Evolutionary conservation across 1,139 yeast genomes (phyloP), one percentile per base, ranked within the genome.

Genomic region (Magnusiomyces ingens): DNA sequence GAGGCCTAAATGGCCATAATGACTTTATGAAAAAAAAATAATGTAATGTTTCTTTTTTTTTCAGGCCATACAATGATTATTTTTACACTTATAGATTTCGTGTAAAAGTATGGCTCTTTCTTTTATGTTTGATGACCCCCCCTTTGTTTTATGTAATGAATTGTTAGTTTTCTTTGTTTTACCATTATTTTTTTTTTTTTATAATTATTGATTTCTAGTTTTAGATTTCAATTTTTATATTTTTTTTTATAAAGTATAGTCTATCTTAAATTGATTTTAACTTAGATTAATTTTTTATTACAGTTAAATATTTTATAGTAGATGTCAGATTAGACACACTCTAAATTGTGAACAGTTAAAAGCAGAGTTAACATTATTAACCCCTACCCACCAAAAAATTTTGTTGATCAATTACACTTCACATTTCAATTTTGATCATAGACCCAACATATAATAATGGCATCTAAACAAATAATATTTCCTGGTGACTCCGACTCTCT

Each of bases 401-500:
- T 41, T 13, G 22, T 19, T 41, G 17, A 12, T 18, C 22, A 2
- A 22, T 3, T 22, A 38, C 10, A 5, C 11, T 38, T 38, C 18
- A 26, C 19, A 37, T 26, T 5, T 21, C 40, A 18, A 22, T 19
- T n/a, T 45, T 21, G 15, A 32, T 29, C 17, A 5, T 21, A 38
- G 6, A 38, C 42, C 42, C 4, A 38, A 26, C 21, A 44, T 17
- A 44, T 8, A 43, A 52, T 32, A 35, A 52, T 52, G 54, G 26
- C 32, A 4, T 21, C 48, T 46, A 38, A 53, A 40, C 32, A 29
- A 37, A 18, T 58, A 42, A 51, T 56, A 56, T 59, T 62, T 32
- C 65, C 65, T 0, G 65, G 65, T 22, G 63, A 61, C 53, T 18
- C 51, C 2, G 37, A 44, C 6, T 12, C 18, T n/a, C n/a, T 17